A percentile compares a stretch with the other conserved stretches of the same genome.
Evolutionary conservation across 1,284 basidiomycete genomes (phyloP).

Genomic region (Ceratobasidium sp.): DNA sequence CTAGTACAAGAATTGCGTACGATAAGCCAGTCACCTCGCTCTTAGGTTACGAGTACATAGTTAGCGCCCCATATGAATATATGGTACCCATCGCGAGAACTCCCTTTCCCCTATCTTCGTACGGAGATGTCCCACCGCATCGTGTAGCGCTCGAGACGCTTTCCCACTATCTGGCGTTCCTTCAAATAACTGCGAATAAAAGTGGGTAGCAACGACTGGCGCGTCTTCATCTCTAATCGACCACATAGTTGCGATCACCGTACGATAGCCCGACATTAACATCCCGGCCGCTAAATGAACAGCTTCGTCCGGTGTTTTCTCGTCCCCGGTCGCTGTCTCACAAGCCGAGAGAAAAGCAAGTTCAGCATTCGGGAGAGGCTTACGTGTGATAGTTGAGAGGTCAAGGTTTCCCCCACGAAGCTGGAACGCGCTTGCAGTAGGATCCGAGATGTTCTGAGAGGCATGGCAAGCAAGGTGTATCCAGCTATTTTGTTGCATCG

Average conservation of each 20-base stretch:
- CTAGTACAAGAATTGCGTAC: too few relatives aligned
- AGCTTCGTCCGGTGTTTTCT: not conserved
- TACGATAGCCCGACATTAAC: slow-evolving; percentile 2
- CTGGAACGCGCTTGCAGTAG: slow-evolving; percentile 8
- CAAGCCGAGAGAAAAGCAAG: not conserved
- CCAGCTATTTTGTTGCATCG: not conserved
- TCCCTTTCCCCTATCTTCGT: slow-evolving; percentile 1
- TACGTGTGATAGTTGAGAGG: slow-evolving; percentile 5
- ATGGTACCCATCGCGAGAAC: slow-evolving; percentile 11
- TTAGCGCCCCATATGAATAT: slow-evolving; percentile 2
- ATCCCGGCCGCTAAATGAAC: slow-evolving; percentile 14
- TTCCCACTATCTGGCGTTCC: not conserved
- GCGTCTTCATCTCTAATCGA: not conserved
- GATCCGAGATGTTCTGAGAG: not conserved
- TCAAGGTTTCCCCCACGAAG: slow-evolving; percentile 9
- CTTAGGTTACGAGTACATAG: too few relatives aligned
- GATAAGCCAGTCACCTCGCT: too few relatives aligned
- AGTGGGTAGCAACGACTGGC: not conserved
- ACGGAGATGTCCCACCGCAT: slow-evolving; percentile 4
- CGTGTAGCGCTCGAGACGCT: slow-evolving; percentile 10
- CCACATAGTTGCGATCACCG: slow-evolving; percentile 19
- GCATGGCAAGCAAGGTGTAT: slow-evolving; percentile 1
- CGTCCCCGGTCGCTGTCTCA: slow-evolving; percentile 1
- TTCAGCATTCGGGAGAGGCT: not conserved
- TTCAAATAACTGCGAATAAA: slow-evolving; percentile 5